These are phyloP conservation scores for Colletotrichum lupini DNA, from an alignment of 2,329 filamentous ascomycete species.

Conservation along the genomic window DNA sequence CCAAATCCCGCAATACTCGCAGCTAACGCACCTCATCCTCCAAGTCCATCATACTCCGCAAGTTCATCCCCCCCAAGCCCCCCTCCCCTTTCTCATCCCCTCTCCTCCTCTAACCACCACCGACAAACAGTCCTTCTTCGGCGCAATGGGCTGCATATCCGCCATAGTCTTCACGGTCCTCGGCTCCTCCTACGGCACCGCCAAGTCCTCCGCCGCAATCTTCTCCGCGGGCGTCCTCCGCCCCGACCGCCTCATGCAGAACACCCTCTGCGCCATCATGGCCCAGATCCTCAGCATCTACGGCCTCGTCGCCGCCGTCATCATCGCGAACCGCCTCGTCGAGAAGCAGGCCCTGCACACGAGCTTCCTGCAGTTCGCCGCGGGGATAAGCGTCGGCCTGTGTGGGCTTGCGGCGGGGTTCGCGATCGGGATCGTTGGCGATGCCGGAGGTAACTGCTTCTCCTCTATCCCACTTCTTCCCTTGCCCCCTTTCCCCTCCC, in stretches of 20 bases:
- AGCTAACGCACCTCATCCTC: neutral
- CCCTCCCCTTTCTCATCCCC: no score
- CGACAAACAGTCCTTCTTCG: constrained; percentile 51
- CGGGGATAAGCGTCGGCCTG: constrained; percentile 55
- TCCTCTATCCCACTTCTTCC: neutral
- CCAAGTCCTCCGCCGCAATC: constrained; percentile 55
- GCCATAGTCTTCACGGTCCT: constrained; percentile 65
- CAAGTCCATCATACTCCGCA: constrained; percentile 57
- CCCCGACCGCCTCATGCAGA: constrained; percentile 57
- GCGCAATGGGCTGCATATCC: constrained; percentile 52
- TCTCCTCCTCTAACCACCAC: neutral
- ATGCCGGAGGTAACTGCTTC: constrained; percentile 52
- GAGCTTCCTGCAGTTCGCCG: constrained; percentile 56
- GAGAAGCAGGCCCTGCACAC: constrained; percentile 56
- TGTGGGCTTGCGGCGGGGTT: constrained; percentile 59
- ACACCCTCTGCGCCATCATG: constrained; percentile 58
- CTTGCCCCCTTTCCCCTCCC: neutral
- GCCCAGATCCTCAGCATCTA: constrained; percentile 61
- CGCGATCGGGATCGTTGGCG: constrained; percentile 58
- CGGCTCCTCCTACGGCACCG: constrained; percentile 57
- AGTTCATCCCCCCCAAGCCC: neutral
- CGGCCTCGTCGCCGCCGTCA: constrained; percentile 56
- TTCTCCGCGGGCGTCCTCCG: constrained; percentile 56
- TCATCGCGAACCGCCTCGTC: constrained; percentile 53
- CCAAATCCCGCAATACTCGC: neutral